A percentile compares a stretch with the other conserved stretches of the same genome.
Conservation (phyloP, 495 filamentous ascomycete genomes). For the Oidiodendron maius region DNA sequence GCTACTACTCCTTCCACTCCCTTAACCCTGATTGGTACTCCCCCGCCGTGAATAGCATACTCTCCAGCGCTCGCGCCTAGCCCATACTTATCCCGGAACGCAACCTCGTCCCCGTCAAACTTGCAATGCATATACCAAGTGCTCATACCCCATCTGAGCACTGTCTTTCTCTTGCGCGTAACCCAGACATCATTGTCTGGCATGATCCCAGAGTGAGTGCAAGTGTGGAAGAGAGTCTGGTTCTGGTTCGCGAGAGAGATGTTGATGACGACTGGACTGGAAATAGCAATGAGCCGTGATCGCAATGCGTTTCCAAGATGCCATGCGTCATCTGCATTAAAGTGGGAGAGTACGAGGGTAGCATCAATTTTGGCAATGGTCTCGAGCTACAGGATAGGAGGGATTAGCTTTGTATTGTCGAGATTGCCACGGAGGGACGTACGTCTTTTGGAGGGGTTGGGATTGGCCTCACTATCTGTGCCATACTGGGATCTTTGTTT, state of each 20-base stretch:
- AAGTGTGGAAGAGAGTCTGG: slow-evolving; percentile 55
- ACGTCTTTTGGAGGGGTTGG: slow-evolving; percentile 25
- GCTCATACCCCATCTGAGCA: slow-evolving; percentile 60
- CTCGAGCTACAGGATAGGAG: slow-evolving; percentile 28
- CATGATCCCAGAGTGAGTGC: slow-evolving; percentile 42
- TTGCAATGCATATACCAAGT: slow-evolving; percentile 63
- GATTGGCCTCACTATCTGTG: slow-evolving; percentile 18
- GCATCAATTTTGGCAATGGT: slow-evolving; percentile 45
- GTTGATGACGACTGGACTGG: slow-evolving; percentile 55
- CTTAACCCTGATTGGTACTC: slow-evolving; percentile 59
- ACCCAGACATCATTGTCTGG: slow-evolving; percentile 57
- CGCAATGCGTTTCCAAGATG: slow-evolving; percentile 58
- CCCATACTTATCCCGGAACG: slow-evolving; percentile 52
- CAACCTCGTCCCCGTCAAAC: slow-evolving; percentile 48
- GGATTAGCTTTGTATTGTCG: background rate
- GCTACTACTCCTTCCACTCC: slow-evolving; percentile 69
- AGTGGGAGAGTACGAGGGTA: slow-evolving; percentile 50
- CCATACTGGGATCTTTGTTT: too few species aligned
- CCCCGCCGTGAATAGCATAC: slow-evolving; percentile 75
- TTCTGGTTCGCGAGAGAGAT: slow-evolving; percentile 53
- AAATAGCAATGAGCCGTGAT: slow-evolving; percentile 49
- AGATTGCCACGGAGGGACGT: slow-evolving; percentile 6
- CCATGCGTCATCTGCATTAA: slow-evolving; percentile 64
- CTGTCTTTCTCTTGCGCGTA: slow-evolving; percentile 55
- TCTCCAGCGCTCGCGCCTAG: slow-evolving; percentile 46